A percentile compares a stretch with the other conserved stretches of the same genome.
Evolutionary conservation across 768 basidiomycete species (phyloP).

Genomic region (Lentinula sp.): DNA sequence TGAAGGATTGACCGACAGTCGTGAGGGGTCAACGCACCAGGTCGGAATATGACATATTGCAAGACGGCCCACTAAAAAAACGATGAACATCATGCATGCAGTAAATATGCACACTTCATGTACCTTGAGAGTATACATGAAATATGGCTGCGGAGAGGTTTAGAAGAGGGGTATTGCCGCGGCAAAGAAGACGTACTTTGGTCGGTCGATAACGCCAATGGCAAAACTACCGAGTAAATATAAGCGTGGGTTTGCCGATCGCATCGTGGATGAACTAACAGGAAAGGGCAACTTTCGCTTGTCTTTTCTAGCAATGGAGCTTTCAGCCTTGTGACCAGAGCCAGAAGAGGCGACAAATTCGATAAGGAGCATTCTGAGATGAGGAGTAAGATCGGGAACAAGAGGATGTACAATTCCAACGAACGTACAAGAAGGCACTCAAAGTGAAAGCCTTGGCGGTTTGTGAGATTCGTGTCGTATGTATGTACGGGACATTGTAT

Average conservation of each 20-base stretch:
- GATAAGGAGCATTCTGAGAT: constrained; percentile 63
- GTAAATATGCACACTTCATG: constrained; percentile 1
- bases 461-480: not conserved
- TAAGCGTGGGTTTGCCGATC: not conserved
- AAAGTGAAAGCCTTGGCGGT: constrained; percentile 64
- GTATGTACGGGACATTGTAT: not conserved
- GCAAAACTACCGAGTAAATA: constrained; percentile 48
- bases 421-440: constrained; percentile 77
- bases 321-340: constrained; percentile 51
- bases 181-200: constrained; percentile 37
- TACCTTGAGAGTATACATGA: constrained; percentile 85
- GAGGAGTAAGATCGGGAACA: not conserved
- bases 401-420: not conserved
- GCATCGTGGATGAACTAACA: constrained; percentile 17
- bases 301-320: constrained; percentile 74
- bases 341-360: constrained; percentile 78
- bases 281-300: constrained; percentile 69
- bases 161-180: not conserved
- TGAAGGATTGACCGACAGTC: not conserved
- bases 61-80: constrained; percentile 69
- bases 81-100: not conserved
- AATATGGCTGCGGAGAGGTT: constrained; percentile 52
- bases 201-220: constrained; percentile 79
- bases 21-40: constrained; percentile 22
- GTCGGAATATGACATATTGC: constrained; percentile 79